Evolutionary conservation across 2,329 filamentous ascomycete genomes (phyloP).

Genomic region (Cylindrodendrum hubeiense): DNA sequence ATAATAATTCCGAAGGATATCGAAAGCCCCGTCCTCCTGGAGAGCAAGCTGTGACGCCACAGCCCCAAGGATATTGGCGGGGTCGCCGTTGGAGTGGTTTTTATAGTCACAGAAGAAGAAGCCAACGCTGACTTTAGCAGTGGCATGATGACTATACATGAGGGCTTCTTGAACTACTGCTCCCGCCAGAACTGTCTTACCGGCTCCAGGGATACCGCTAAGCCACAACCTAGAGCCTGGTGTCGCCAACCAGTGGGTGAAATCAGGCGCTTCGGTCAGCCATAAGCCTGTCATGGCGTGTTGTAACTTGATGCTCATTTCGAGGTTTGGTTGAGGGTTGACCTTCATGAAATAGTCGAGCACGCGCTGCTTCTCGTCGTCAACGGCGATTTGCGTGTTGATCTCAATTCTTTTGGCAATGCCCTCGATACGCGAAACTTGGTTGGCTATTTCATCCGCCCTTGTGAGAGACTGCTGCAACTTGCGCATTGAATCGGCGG

Average conservation of each 20-base stretch:
- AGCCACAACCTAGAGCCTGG: conserved; percentile 26
- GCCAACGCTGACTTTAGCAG: neutral
- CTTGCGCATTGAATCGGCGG: conserved; percentile 25
- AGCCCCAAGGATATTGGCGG: neutral
- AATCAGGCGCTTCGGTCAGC: conserved; percentile 5
- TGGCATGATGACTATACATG: neutral
- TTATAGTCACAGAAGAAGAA: conserved; percentile 33
- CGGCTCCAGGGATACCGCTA: conserved; percentile 24
- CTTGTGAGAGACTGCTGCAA: neutral
- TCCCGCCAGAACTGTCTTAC: conserved; percentile 28
- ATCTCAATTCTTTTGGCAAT: conserved; percentile 12
- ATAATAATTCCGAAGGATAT: neutral
- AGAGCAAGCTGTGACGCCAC: conserved; percentile 23
- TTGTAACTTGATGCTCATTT: conserved; percentile 16
- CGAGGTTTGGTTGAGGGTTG: neutral
- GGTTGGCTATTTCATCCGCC: neutral
- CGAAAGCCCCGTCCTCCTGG: conserved; percentile 14
- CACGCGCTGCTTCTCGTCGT: neutral
- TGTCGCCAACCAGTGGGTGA: conserved; percentile 15
- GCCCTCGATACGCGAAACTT: neutral
- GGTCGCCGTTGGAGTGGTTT: neutral
- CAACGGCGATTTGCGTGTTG: conserved; percentile 11
- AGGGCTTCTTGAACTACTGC: conserved; percentile 12
- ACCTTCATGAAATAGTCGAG: conserved; percentile 15
- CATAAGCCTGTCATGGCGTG: conserved; percentile 24